Evolutionary conservation across 208 protist species (phyloP), one percentile per base, ranked within the genome.

Genomic region (Trypanosomatidae sp.): DNA sequence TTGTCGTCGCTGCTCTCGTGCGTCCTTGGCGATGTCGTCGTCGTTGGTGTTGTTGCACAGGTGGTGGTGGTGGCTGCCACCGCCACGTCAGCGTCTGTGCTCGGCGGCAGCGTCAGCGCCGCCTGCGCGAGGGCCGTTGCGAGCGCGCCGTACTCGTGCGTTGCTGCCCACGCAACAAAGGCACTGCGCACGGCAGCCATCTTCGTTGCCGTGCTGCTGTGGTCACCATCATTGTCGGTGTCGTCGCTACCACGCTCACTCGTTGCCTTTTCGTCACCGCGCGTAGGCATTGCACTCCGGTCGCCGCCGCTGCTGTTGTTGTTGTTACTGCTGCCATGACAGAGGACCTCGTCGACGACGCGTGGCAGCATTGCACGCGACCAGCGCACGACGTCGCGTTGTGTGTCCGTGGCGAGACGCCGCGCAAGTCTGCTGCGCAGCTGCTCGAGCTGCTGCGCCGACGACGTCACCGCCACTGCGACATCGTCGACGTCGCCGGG

Each of bases 361-460:
- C 52, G 46, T 20, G 60, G 43, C 33, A 70, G 65, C 33, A 87
- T 44, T 35, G 61, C 41, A 1, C 2, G 39, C 15, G 56, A 66
- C 77, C 77, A 87, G 38, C 52, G 51, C 16, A 56, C 35, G 23
- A 73, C 53, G 24, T 84, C 71, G 6, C 74, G 63, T 15, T 30
- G 40, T 11, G 69, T 75, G 40, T 87, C 77, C 4, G 73, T 72
- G 10, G 56, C 65, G 15, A 91, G 52, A 3, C 74, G 72, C 10
- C 38, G 50, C 8, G 72, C 64, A 10, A 92, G 68, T 6, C 78
- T 71, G 28, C 63, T 76, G 25, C 78, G 78, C 40, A 92, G 58
- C 43, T 52, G 47, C 49, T 81, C 76, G 32, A 92, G 61, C 20
- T 48, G 47, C 25, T 66, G 37, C 10, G 38, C 56, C 19, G 28